Conservation (phyloP, 1,139 yeast species). For the Pichiaceae sp. region DNA sequence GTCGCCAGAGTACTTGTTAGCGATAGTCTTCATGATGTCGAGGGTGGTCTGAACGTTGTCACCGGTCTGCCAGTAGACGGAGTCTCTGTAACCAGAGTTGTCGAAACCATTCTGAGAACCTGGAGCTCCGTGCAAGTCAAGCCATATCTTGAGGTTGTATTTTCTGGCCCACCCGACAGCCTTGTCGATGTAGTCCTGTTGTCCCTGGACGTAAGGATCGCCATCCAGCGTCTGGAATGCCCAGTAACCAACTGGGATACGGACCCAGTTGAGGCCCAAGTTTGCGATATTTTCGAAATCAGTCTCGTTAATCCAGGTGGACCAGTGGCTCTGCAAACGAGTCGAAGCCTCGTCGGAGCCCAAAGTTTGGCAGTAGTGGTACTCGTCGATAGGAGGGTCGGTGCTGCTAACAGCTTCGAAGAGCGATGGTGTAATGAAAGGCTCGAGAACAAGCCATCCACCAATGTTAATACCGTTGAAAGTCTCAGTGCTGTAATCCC, state of each 20-base stretch:
- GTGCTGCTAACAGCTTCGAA: slow-evolving; percentile 33
- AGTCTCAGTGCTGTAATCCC: slow-evolving; percentile 20
- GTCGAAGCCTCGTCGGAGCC: slow-evolving; percentile 36
- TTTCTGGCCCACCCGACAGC: slow-evolving; percentile 72
- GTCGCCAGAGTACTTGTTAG: slow-evolving; percentile 35
- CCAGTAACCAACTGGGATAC: slow-evolving; percentile 67
- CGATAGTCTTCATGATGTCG: slow-evolving; percentile 35
- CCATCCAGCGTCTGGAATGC: slow-evolving; percentile 39
- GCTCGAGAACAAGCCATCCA: slow-evolving; percentile 62
- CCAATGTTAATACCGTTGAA: slow-evolving; percentile 49
- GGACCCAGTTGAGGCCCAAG: slow-evolving; percentile 50
- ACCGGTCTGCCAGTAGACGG: slow-evolving; percentile 43
- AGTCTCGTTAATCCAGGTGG: slow-evolving; percentile 42
- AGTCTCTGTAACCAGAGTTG: slow-evolving; percentile 81
- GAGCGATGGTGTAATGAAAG: slow-evolving; percentile 56
- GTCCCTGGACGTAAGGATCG: slow-evolving; percentile 57
- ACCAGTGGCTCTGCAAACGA: slow-evolving; percentile 45
- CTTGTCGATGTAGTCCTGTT: slow-evolving; percentile 42
- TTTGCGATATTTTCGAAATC: slow-evolving; percentile 41
- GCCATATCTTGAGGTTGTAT: slow-evolving; percentile 68
- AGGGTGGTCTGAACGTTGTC: slow-evolving; percentile 42
- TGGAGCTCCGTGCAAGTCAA: slow-evolving; percentile 92
- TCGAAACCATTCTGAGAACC: slow-evolving; percentile 98
- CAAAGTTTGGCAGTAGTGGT: slow-evolving; percentile 37
- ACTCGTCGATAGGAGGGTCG: slow-evolving; percentile 48